Percentiles rank a stretch among this genome's conserved stretches.
phyloP scores from a whole-genome alignment of 129 eudicot species.

The Artemisia tridentata region DNA sequence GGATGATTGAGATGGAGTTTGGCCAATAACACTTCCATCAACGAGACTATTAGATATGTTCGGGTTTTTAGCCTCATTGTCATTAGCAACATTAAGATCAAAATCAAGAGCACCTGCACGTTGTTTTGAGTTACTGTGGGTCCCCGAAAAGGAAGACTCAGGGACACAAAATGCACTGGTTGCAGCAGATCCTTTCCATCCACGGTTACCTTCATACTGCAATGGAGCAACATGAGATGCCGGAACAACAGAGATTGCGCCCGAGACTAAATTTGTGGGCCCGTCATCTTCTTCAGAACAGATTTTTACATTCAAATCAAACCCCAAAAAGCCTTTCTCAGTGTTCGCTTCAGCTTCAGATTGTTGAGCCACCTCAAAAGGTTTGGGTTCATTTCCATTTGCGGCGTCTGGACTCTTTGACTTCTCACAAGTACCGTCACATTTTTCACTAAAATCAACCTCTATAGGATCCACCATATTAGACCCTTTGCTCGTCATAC shows the following conservation, averaged over 20 bases:
- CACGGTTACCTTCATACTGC: too few species aligned
- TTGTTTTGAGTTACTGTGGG: conserved; percentile 35
- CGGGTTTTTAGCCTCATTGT: conserved; percentile 28
- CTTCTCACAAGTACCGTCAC: not conserved
- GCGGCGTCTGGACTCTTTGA: not conserved
- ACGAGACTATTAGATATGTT: conserved; percentile 5
- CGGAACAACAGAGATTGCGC: too few species aligned
- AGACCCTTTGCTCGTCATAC: conserved; percentile 1
- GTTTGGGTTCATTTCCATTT: conserved; percentile 21
- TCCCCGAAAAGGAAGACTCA: conserved; percentile 33
- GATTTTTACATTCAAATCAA: conserved; percentile 60
- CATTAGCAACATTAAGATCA: conserved; percentile 66
- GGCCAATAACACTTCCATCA: not conserved
- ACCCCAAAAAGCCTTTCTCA: conserved; percentile 24
- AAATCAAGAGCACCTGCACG: conserved; percentile 37
- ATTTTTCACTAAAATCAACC: not conserved
- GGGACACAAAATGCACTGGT: not conserved
- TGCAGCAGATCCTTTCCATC: too few species aligned
- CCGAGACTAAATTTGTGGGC: too few species aligned
- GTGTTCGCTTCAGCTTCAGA: not conserved
- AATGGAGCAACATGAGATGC: too few species aligned
- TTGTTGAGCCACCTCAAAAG: conserved; percentile 45
- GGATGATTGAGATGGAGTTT: conserved; percentile 47
- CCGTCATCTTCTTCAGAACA: conserved; percentile 33
- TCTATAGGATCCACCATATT: not conserved